Evolutionary conservation across 139 green algal species (phyloP).

Genomic region (Yamagishiella unicocca): DNA sequence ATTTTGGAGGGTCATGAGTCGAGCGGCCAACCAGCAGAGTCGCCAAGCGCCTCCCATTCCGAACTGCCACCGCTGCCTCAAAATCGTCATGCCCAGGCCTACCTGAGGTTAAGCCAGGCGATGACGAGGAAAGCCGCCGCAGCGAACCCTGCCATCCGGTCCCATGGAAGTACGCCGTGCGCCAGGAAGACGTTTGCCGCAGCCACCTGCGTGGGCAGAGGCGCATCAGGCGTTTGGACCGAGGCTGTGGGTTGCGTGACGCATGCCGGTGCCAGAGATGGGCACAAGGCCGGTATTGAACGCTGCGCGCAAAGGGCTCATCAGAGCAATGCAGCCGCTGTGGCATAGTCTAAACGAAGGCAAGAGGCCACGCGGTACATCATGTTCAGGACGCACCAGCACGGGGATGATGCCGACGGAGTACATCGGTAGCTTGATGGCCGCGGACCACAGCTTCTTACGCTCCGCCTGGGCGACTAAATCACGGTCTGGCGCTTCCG

Average conservation of each 20-base stretch:
- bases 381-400: conserved; percentile 62
- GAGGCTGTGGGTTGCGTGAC: not conserved
- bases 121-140: conserved; percentile 85
- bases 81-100: not conserved
- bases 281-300: not conserved
- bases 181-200: conserved; percentile 71
- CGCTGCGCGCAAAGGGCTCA: not conserved
- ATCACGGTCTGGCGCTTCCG: not conserved
- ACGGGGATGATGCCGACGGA: conserved; percentile 90
- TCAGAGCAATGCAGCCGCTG: not conserved
- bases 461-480: not conserved
- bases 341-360: not conserved
- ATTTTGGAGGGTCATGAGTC: not conserved
- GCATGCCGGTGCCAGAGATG: not conserved
- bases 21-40: not conserved
- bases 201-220: conserved; percentile 66
- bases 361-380: too few relatives aligned
- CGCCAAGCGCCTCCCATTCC: not conserved
- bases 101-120: conserved; percentile 97
- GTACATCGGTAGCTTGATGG: conserved; percentile 96
- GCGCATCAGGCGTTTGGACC: not conserved
- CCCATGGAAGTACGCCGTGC: conserved; percentile 55
- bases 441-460: conserved; percentile 80
- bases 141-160: conserved; percentile 63
- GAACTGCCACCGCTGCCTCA: not conserved